Conservation (phyloP, 352 stramenopile genomes). For the Peronospora belbahrii region DNA sequence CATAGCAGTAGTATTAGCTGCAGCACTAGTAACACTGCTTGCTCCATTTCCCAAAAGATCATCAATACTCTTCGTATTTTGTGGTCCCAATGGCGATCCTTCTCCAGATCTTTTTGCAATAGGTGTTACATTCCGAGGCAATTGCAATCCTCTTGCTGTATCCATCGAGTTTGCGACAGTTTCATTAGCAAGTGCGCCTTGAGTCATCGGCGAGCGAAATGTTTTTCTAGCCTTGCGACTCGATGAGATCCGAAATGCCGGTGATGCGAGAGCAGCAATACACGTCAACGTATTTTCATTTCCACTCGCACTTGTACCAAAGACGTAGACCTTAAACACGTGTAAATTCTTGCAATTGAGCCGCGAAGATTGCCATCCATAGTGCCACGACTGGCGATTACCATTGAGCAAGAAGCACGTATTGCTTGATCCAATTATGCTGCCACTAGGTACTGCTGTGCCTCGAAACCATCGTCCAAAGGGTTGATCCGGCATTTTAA, state of each 20-base stretch:
- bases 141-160: constrained; percentile 10
- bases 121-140: constrained; percentile 7
- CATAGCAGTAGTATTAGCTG: constrained; percentile 16
- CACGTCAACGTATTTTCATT: constrained; percentile 36
- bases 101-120: neutral
- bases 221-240: constrained; percentile 78
- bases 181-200: constrained; percentile 15
- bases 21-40: constrained; percentile 3
- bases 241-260: constrained; percentile 70
- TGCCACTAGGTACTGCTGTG: constrained; percentile 26
- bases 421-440: constrained; percentile 1
- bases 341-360: constrained; percentile 83
- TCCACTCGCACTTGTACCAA: constrained; percentile 28
- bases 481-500: constrained; percentile 73
- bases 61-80: constrained; percentile 38
- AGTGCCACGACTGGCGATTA: constrained; percentile 83
- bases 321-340: constrained; percentile 72
- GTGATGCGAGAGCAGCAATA: constrained; percentile 46
- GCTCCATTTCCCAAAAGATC: constrained; percentile 26
- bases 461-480: constrained; percentile 72
- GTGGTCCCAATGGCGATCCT: constrained; percentile 3
- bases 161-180: constrained; percentile 5
- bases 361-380: constrained; percentile 76
- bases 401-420: constrained; percentile 72
- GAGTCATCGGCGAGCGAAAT: constrained; percentile 42